Percentiles rank a stretch among this genome's conserved stretches.
These are phyloP conservation scores for Cercospora sp. DNA, from an alignment of 2,329 filamentous ascomycete genomes.

Conservation along the genomic window DNA sequence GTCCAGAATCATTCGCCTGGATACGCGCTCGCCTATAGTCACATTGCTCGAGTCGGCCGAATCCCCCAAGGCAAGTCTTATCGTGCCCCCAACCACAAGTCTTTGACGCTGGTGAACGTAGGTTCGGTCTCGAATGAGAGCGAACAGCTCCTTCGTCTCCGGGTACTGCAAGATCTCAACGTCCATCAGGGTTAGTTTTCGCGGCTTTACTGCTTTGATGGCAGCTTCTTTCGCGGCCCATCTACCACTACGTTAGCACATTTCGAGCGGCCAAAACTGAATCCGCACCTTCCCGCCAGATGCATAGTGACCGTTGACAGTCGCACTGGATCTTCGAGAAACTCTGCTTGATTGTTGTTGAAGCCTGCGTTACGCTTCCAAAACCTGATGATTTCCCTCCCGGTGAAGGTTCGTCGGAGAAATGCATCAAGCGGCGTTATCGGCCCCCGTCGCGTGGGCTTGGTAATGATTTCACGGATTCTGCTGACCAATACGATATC, in stretches of 20 bases:
- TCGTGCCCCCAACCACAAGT: neutral
- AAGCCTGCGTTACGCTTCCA: conserved; percentile 14
- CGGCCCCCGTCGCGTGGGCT: conserved; percentile 21
- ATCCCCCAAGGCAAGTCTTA: neutral
- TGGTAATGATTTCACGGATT: conserved; percentile 59
- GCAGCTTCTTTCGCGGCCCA: conserved; percentile 56
- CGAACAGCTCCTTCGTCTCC: conserved; percentile 62
- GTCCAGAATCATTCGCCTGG: too few species aligned
- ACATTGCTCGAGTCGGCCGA: neutral
- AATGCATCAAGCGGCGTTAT: conserved; percentile 20
- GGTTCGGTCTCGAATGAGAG: conserved; percentile 38
- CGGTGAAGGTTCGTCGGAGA: conserved; percentile 32
- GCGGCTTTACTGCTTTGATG: conserved; percentile 45
- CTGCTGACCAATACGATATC: conserved; percentile 71
- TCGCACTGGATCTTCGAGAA: neutral
- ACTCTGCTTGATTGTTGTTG: neutral
- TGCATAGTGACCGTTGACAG: conserved; percentile 4
- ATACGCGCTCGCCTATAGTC: neutral
- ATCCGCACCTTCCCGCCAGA: conserved; percentile 31
- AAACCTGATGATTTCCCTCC: conserved; percentile 32
- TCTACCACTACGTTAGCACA: conserved; percentile 25
- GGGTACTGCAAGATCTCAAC: conserved; percentile 42
- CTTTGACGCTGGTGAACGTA: neutral
- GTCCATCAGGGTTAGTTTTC: conserved; percentile 39
- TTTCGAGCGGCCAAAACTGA: neutral